Conservation (phyloP, 768 basidiomycete genomes). For the Boletus edulis region DNA sequence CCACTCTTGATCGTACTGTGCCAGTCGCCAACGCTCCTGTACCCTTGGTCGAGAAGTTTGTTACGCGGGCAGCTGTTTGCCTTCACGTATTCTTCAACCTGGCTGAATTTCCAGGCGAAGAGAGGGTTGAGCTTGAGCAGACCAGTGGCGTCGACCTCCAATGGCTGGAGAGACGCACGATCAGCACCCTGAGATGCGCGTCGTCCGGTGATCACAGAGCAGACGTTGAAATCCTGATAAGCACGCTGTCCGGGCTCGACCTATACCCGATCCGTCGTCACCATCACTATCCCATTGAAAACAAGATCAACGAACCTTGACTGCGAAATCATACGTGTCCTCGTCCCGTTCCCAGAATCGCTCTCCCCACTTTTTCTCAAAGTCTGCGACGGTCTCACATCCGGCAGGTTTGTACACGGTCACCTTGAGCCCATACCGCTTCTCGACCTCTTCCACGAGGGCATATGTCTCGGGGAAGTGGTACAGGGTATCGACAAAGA, state of each 20-base stretch:
- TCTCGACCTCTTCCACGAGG: conserved; percentile 79
- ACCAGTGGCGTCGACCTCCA: conserved; percentile 90
- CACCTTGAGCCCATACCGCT: conserved; percentile 68
- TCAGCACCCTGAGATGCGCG: conserved; percentile 93
- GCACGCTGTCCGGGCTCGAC: conserved; percentile 92
- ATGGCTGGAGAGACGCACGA: conserved; percentile 73
- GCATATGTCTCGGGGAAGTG: conserved; percentile 94
- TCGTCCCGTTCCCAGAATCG: conserved; percentile 89
- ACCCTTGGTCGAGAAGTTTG: conserved; percentile 84
- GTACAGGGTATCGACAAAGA: conserved; percentile 96
- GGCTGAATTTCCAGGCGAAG: conserved; percentile 79
- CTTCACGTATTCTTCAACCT: conserved; percentile 84
- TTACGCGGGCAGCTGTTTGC: conserved; percentile 85
- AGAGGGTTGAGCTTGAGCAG: conserved; percentile 94
- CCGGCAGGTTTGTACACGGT: conserved; percentile 78
- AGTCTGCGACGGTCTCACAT: conserved; percentile 65
- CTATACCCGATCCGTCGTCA: conserved; percentile 35
- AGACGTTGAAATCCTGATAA: conserved; percentile 74
- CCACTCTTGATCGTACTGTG: conserved; percentile 83
- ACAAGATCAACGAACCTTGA: conserved; percentile 63
- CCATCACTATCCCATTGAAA: neutral
- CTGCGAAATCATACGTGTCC: conserved; percentile 82
- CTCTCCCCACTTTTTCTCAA: conserved; percentile 77
- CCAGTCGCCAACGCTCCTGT: conserved; percentile 96
- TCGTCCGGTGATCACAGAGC: conserved; percentile 92